Conservation (phyloP, 1,284 basidiomycete genomes). For the Caloboletus inedulis region DNA sequence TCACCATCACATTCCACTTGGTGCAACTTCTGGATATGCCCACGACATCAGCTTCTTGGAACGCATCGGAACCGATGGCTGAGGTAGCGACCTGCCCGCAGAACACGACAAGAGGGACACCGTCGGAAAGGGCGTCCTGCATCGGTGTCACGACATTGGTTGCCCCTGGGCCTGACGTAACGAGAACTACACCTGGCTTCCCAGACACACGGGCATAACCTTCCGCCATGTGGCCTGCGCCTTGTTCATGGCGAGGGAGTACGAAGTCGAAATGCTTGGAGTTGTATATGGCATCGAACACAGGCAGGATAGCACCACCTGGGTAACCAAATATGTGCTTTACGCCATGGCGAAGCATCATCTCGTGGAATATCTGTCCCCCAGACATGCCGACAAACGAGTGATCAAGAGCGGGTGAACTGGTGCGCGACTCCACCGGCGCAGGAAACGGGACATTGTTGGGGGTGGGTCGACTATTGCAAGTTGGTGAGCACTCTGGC, state of each 20-base stretch:
- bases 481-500: slow-evolving; percentile 7
- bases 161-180: slow-evolving; percentile 96
- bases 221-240: slow-evolving; percentile 98
- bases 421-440: slow-evolving; percentile 46
- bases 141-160: slow-evolving; percentile 98
- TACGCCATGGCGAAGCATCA: slow-evolving; percentile 97
- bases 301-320: slow-evolving; percentile 95
- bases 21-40: slow-evolving; percentile 97
- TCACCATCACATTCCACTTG: slow-evolving; percentile 99
- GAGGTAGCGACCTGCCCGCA: slow-evolving; percentile 97
- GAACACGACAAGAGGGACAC: slow-evolving; percentile 94
- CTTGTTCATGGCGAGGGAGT: slow-evolving; percentile 95
- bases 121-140: slow-evolving; percentile 96
- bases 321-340: slow-evolving; percentile 99
- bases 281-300: slow-evolving; percentile 99
- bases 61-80: slow-evolving; percentile 96
- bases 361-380: slow-evolving; percentile 98
- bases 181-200: slow-evolving; percentile 95
- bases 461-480: slow-evolving; percentile 59
- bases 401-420: slow-evolving; percentile 55
- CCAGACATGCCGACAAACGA: slow-evolving; percentile 93
- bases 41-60: slow-evolving; percentile 97
- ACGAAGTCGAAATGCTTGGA: slow-evolving; percentile 95
- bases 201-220: slow-evolving; percentile 98
- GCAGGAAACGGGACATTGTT: slow-evolving; percentile 47